Percentiles rank a stretch among this genome's conserved stretches.
Conservation (phyloP, 139 green algal genomes). For the Volvox reticuliferus region DNA sequence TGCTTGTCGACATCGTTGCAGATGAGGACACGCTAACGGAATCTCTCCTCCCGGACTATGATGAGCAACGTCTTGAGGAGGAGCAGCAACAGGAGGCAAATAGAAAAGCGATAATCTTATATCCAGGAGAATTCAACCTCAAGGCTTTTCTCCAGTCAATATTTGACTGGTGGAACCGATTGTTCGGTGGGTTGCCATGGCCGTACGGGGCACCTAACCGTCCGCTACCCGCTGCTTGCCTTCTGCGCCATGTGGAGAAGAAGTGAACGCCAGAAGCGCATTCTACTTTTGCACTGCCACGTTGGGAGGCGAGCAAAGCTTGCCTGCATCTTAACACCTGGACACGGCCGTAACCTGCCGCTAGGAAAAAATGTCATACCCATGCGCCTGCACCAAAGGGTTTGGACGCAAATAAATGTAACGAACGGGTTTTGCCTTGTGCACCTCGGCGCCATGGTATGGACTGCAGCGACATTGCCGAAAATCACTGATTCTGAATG, state of each 20-base stretch:
- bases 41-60: constrained; percentile 10
- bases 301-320: too few relatives aligned
- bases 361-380: too few relatives aligned
- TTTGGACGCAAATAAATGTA: too few relatives aligned
- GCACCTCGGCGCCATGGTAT: too few relatives aligned
- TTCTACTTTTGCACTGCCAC: too few relatives aligned
- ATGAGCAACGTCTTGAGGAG: neutral
- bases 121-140: constrained; percentile 34
- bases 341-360: too few relatives aligned
- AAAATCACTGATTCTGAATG: too few relatives aligned
- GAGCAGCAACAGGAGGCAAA: neutral
- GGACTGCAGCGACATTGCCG: too few relatives aligned
- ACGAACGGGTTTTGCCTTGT: too few relatives aligned
- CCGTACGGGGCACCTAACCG: neutral
- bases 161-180: constrained; percentile 30
- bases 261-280: too few relatives aligned
- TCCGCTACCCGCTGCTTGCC: neutral
- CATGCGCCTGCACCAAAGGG: too few relatives aligned
- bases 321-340: too few relatives aligned
- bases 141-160: constrained; percentile 19
- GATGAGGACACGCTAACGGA: constrained; percentile 28
- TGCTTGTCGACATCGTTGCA: neutral
- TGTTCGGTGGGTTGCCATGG: constrained; percentile 13
- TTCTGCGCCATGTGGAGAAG: neutral
- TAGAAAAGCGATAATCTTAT: constrained; percentile 12